A percentile compares a stretch with the other conserved stretches of the same genome.
Conservation (phyloP, 768 basidiomycete genomes). For the Pleurotus cornucopiae region DNA sequence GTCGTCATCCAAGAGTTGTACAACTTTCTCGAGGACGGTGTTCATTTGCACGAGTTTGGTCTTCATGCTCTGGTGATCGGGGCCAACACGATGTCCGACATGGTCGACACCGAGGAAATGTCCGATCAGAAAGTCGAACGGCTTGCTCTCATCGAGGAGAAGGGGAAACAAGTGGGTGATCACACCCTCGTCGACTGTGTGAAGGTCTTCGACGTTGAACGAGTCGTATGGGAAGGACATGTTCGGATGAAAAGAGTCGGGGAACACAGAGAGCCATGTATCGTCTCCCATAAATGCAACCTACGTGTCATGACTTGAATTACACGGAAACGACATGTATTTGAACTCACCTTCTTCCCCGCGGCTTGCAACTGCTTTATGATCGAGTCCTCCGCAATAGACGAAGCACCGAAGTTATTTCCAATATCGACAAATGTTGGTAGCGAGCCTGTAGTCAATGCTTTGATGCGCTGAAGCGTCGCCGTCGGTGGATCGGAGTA, state of each 20-base stretch:
- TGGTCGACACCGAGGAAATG: constrained; percentile 97
- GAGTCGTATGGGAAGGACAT: constrained; percentile 88
- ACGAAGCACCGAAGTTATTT: constrained; percentile 83
- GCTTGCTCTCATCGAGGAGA: constrained; percentile 42
- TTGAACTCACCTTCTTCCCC: constrained; percentile 52
- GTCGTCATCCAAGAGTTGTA: constrained; percentile 74
- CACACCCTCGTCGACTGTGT: constrained; percentile 92
- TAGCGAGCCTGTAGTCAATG: constrained; percentile 87
- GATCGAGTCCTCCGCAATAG: constrained; percentile 85
- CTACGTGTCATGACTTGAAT: constrained; percentile 22
- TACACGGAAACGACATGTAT: background rate
- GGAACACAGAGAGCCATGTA: constrained; percentile 92
- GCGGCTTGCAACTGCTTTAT: constrained; percentile 63
- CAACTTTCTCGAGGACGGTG: constrained; percentile 64
- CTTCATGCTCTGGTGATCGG: constrained; percentile 82
- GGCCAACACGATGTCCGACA: constrained; percentile 91
- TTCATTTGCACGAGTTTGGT: constrained; percentile 89
- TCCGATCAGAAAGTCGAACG: constrained; percentile 87
- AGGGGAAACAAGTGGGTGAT: constrained; percentile 80
- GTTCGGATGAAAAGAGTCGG: constrained; percentile 63
- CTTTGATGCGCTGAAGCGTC: constrained; percentile 92
- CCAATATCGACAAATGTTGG: constrained; percentile 94
- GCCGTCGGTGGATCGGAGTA: constrained; percentile 93
- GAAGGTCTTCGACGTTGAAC: constrained; percentile 97
- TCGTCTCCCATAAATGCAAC: constrained; percentile 94